A percentile compares a stretch with the other conserved stretches of the same genome.
Conservation (phyloP, 2,329 filamentous ascomycete genomes). For the Rosellinia necatrix region DNA sequence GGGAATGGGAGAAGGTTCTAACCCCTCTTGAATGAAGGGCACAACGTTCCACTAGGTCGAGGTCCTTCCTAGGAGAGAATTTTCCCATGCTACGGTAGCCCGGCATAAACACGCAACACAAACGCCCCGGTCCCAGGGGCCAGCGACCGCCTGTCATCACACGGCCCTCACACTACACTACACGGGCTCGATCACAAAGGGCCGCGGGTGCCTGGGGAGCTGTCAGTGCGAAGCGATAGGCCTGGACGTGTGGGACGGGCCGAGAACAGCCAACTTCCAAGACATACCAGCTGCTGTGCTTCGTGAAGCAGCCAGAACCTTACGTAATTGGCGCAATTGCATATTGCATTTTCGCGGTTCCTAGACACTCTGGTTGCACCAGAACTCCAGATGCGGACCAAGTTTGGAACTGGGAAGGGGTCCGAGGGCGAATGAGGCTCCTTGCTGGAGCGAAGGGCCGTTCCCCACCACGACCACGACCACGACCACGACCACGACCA, state of each 20-base stretch:
- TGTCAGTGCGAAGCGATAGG: slow-evolving; percentile 29
- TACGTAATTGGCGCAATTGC: slow-evolving; percentile 36
- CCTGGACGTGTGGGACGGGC: slow-evolving; percentile 31
- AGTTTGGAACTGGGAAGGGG: slow-evolving; percentile 27
- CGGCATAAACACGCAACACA: too few relatives aligned
- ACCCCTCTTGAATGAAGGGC: too few relatives aligned
- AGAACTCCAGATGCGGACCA: slow-evolving; percentile 29
- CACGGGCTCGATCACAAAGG: slow-evolving; percentile 1
- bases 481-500: too few relatives aligned
- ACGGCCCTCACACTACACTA: neutral
- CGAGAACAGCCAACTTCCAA: slow-evolving; percentile 22
- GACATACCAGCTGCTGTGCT: slow-evolving; percentile 23
- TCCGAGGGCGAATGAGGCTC: slow-evolving; percentile 23
- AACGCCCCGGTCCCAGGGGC: too few relatives aligned
- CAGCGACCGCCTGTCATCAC: too few relatives aligned
- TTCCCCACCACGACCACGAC: too few relatives aligned
- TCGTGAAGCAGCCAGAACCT: slow-evolving; percentile 33
- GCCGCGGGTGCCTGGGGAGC: slow-evolving; percentile 34
- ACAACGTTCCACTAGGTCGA: too few relatives aligned
- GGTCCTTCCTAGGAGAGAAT: slow-evolving; percentile 21
- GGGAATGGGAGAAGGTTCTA: too few relatives aligned
- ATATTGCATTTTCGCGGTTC: slow-evolving; percentile 24
- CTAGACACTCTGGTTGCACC: slow-evolving; percentile 8
- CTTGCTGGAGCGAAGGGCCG: slow-evolving; percentile 24
- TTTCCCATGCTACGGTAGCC: too few relatives aligned